A percentile compares a stretch with the other conserved stretches of the same genome.
These are phyloP conservation scores for Paxillus ammoniavirescens DNA, from an alignment of 768 basidiomycete genomes.

Conservation along the genomic window DNA sequence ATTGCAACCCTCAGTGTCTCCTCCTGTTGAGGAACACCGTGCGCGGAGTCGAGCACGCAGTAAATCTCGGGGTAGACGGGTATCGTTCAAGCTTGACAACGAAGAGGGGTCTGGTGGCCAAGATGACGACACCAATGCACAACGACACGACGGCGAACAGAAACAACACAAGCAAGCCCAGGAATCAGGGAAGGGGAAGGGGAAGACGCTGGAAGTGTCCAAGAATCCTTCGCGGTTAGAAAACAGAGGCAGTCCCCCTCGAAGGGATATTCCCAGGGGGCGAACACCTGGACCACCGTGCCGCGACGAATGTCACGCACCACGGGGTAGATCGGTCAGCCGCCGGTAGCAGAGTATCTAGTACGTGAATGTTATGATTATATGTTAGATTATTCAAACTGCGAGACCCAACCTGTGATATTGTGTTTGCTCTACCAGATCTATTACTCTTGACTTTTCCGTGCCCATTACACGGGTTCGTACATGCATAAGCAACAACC, in stretches of 20 bases:
- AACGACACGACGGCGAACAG: conserved; percentile 2
- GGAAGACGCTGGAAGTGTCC: conserved; percentile 6
- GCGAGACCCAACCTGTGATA: conserved; percentile 3
- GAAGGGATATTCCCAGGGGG: conserved; percentile 15
- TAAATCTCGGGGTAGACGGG: conserved; percentile 52
- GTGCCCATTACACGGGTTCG: no score
- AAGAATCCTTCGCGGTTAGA: conserved; percentile 11
- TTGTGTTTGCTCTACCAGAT: neutral
- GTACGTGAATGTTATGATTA: conserved; percentile 2
- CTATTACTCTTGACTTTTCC: no score
- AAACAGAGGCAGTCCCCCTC: conserved; percentile 10
- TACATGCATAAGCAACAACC: no score
- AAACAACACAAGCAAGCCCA: conserved; percentile 3
- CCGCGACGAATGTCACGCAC: conserved; percentile 10
- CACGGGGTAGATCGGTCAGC: conserved; percentile 20
- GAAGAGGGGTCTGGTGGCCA: conserved; percentile 12
- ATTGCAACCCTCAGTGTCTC: conserved; percentile 37
- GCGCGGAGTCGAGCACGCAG: conserved; percentile 45
- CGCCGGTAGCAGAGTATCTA: conserved; percentile 18
- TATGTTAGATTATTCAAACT: conserved; percentile 9
- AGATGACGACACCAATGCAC: conserved; percentile 9
- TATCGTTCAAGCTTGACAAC: conserved; percentile 51
- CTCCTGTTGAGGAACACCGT: conserved; percentile 30
- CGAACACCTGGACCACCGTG: conserved; percentile 27
- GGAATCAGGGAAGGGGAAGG: conserved; percentile 18